Conservation (phyloP, 2,329 filamentous ascomycete genomes). For the Sclerotinia nivalis region DNA sequence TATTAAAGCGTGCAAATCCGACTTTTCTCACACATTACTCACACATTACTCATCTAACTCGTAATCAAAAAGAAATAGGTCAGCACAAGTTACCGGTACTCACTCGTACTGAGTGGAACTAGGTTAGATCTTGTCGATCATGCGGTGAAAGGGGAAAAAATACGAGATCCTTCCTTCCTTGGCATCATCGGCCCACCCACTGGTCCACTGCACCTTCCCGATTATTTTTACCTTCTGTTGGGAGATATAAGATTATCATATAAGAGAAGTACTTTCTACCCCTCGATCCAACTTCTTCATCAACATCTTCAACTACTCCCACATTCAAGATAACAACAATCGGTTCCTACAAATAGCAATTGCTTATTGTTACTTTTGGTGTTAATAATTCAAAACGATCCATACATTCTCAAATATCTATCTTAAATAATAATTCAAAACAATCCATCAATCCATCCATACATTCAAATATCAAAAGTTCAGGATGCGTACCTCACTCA, state of each 20-base stretch:
- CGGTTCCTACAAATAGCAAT: not conserved
- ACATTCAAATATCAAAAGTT: not conserved
- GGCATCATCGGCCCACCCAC: slow-evolving; percentile 5
- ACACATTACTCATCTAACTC: no score
- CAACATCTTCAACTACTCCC: not conserved
- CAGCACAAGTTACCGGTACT: no score
- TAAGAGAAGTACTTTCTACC: not conserved
- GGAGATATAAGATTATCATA: not conserved
- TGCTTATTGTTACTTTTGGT: not conserved
- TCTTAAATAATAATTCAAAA: not conserved
- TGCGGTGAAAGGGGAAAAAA: not conserved
- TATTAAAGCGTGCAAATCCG: no score
- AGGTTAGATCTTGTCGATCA: slow-evolving; percentile 3
- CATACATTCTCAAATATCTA: not conserved
- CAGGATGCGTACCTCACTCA: slow-evolving; percentile 32
- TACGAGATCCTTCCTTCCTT: slow-evolving; percentile 19
- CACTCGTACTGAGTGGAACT: no score
- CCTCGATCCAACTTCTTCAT: not conserved
- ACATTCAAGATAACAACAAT: not conserved
- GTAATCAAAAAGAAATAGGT: no score
- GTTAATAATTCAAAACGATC: not conserved
- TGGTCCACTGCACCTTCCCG: not conserved
- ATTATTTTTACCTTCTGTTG: not conserved
- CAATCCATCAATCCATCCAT: not conserved
- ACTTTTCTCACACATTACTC: no score